phyloP scores from a whole-genome alignment of 768 basidiomycete genomes.

The Ramaria sp. region DNA sequence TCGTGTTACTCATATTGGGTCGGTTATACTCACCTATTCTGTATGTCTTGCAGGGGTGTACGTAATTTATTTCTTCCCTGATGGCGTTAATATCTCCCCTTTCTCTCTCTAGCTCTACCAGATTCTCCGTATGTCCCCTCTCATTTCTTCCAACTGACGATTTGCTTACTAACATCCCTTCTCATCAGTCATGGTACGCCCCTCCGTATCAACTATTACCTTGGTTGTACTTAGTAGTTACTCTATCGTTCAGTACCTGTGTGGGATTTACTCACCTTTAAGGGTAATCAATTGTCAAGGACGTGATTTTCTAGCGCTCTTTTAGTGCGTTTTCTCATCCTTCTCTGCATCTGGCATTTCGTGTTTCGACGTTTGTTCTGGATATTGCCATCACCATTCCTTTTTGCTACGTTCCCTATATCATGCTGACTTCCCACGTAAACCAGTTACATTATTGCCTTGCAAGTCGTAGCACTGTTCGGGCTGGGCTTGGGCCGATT shows the following conservation, averaged over 20 bases:
- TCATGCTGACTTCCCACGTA: not conserved
- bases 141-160: not conserved
- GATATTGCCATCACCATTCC: not conserved
- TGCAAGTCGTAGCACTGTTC: conserved; percentile 61
- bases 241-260: conserved; percentile 11
- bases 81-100: not conserved
- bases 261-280: conserved; percentile 16
- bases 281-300: conserved; percentile 16
- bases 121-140: not conserved
- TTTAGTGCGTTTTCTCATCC: conserved; percentile 13
- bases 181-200: not conserved
- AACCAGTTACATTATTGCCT: not conserved
- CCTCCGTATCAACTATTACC: not conserved
- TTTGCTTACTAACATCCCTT: not conserved
- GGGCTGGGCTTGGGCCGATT: conserved; percentile 57
- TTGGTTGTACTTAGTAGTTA: not conserved
- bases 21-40: too few relatives aligned
- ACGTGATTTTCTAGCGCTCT: conserved; percentile 22
- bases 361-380: not conserved
- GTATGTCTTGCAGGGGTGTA: not conserved
- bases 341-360: not conserved
- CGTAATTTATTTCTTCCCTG: not conserved
- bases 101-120: not conserved
- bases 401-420: not conserved
- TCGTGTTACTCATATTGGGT: too few relatives aligned